phyloP scores from a whole-genome alignment of 2,329 filamentous ascomycete genomes.

The Calonectria pseudoturangicola region DNA sequence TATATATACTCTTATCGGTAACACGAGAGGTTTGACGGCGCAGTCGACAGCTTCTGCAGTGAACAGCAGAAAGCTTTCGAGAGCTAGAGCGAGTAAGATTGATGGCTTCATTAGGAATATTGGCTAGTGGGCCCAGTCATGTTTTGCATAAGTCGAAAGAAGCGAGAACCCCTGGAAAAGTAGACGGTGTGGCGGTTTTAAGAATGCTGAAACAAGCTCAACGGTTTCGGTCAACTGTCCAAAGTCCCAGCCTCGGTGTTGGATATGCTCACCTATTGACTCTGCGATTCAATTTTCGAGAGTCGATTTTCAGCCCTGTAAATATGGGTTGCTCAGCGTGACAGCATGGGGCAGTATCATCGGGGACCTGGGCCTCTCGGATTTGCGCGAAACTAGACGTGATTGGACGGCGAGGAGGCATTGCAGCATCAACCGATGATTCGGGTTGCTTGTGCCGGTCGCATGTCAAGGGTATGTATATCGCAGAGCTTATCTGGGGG shows the following conservation, averaged over 20 bases:
- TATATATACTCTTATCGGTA: slow-evolving; percentile 16
- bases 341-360: not conserved
- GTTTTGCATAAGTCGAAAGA: not conserved
- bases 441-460: not conserved
- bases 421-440: not conserved
- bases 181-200: not conserved
- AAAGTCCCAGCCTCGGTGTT: too few species aligned
- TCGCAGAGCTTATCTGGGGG: not conserved
- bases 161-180: not conserved
- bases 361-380: slow-evolving; percentile 21
- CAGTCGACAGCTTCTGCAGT: slow-evolving; percentile 9
- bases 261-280: not conserved
- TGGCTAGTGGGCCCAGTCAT: not conserved
- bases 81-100: not conserved
- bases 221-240: not conserved
- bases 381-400: not conserved
- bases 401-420: not conserved
- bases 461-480: not conserved
- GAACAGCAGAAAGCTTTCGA: not conserved
- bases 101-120: not conserved
- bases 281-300: not conserved
- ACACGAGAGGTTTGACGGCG: slow-evolving; percentile 22
- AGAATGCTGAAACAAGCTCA: not conserved
- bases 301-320: not conserved
- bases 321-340: not conserved